These are phyloP conservation scores for Backusella luteola DNA, from an alignment of 192 early-diverging fungal species.

Conservation along the genomic window DNA sequence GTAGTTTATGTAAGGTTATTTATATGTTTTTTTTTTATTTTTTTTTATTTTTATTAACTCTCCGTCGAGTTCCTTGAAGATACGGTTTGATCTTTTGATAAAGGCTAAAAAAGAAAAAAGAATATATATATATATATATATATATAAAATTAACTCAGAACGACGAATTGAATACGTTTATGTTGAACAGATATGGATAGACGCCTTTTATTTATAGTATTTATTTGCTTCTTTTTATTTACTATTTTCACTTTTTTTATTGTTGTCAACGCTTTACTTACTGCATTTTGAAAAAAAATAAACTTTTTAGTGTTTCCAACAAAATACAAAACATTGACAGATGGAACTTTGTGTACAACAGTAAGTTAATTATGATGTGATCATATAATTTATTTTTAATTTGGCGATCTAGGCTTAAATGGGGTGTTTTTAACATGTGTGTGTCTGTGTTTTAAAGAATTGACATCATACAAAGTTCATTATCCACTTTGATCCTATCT, in stretches of 20 bases:
- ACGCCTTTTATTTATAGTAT: neutral
- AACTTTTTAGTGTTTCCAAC: neutral
- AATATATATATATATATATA: neutral
- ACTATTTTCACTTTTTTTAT: neutral
- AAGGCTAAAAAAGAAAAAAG: slow-evolving; percentile 5
- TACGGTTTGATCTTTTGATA: neutral
- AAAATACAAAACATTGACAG: neutral
- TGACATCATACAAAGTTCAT: neutral
- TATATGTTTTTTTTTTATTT: neutral
- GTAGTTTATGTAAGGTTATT: neutral
- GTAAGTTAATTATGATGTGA: neutral
- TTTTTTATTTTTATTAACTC: neutral
- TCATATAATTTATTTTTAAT: neutral
- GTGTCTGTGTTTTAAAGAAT: neutral
- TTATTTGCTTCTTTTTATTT: neutral
- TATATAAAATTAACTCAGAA: neutral
- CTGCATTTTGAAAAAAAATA: neutral
- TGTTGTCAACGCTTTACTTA: neutral
- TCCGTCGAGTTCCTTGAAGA: neutral
- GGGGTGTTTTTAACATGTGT: neutral
- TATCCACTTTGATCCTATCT: neutral
- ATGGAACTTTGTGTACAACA: neutral
- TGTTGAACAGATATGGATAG: neutral
- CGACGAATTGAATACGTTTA: neutral
- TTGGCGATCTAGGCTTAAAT: slow-evolving; percentile 22